These are phyloP conservation scores for Saposhnikovia divaricata DNA, from an alignment of 129 eudicot species.

Conservation along the genomic window DNA sequence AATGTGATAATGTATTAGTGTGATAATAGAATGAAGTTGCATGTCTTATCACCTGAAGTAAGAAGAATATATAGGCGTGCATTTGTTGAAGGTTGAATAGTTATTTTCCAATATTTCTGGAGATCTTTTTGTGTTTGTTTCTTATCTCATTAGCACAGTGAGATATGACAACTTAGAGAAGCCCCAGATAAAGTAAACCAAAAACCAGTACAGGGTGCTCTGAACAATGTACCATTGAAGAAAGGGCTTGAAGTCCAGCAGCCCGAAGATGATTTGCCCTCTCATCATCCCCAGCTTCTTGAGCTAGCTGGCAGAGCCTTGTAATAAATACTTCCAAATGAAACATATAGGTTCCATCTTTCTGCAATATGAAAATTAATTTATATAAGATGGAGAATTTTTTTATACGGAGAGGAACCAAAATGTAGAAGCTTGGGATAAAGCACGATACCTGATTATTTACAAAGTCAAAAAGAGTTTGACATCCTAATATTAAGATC, in stretches of 20 bases:
- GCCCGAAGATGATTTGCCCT: constrained; percentile 54
- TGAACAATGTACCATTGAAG: constrained; percentile 65
- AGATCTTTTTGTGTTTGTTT: neutral
- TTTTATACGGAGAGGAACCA: neutral
- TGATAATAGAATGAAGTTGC: neutral
- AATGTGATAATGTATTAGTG: neutral
- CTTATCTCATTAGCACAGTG: neutral
- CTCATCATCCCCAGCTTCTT: constrained; percentile 93
- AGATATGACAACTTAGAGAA: neutral
- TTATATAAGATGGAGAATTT: neutral
- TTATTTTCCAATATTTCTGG: neutral
- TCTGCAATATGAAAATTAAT: constrained; percentile 34
- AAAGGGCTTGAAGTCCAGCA: constrained; percentile 80
- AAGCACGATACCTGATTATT: constrained; percentile 69
- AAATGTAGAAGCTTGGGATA: neutral
- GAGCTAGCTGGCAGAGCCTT: constrained; percentile 78
- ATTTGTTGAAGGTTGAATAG: neutral
- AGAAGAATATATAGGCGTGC: neutral
- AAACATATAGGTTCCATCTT: constrained; percentile 78
- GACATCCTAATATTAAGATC: constrained; percentile 68
- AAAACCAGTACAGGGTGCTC: neutral
- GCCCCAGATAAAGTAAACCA: neutral
- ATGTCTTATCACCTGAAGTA: neutral
- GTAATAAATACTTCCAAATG: constrained; percentile 79
- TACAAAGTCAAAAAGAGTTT: constrained; percentile 74